Evolutionary conservation across 495 filamentous ascomycete genomes (phyloP).

Genomic region (Polyplosphaeria fusca): DNA sequence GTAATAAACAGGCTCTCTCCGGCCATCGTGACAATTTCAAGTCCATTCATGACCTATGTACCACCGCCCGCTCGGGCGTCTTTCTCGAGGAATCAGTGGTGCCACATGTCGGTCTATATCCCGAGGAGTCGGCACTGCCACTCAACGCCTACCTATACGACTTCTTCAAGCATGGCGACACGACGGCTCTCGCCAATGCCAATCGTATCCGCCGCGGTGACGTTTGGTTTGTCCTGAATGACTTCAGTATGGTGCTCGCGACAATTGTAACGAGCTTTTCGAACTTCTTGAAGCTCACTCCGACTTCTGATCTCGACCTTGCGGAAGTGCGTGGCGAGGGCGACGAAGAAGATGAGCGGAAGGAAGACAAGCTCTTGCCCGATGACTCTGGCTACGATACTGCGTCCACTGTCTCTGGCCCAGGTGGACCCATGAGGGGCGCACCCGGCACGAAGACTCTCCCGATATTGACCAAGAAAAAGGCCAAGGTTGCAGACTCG

Average conservation of each 20-base stretch:
- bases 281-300: constrained; percentile 48
- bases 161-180: constrained; percentile 69
- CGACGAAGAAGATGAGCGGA: constrained; percentile 38
- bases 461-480: constrained; percentile 32
- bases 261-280: constrained; percentile 60
- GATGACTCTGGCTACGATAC: constrained; percentile 33
- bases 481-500: constrained; percentile 42
- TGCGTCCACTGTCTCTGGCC: constrained; percentile 4
- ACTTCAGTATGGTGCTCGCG: constrained; percentile 67
- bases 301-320: constrained; percentile 37
- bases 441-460: constrained; percentile 16
- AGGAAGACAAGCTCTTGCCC: constrained; percentile 45
- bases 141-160: constrained; percentile 72
- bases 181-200: constrained; percentile 51
- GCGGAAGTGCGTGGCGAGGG: constrained; percentile 43
- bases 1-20: too few relatives aligned
- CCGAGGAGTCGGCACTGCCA: constrained; percentile 49
- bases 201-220: constrained; percentile 63
- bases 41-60: constrained; percentile 61
- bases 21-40: constrained; percentile 60
- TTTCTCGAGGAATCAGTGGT: constrained; percentile 71
- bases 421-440: constrained; percentile 1
- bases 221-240: constrained; percentile 64
- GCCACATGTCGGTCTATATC: constrained; percentile 58
- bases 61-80: constrained; percentile 58